Evolutionary conservation across 1,284 basidiomycete species (phyloP).

Genomic region (Boletellus sp.): DNA sequence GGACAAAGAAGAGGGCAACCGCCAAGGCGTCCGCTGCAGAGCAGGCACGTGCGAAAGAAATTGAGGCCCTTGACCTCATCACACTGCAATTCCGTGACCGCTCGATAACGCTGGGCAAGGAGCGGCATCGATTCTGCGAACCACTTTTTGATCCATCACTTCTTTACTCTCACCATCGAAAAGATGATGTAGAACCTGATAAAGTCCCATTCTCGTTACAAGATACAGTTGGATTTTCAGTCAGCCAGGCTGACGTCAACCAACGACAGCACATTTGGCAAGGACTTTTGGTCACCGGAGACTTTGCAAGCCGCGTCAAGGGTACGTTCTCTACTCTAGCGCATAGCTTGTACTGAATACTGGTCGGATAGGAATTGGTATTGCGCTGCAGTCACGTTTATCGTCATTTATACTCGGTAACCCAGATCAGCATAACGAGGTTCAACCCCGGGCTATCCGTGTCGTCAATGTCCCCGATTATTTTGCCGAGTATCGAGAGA

Average conservation of each 20-base stretch:
- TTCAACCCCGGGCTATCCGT: slow-evolving; percentile 67
- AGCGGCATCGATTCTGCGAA: slow-evolving; percentile 88
- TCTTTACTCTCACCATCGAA: slow-evolving; percentile 35
- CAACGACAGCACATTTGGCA: slow-evolving; percentile 76
- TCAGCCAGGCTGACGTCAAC: slow-evolving; percentile 57
- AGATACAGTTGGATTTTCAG: slow-evolving; percentile 58
- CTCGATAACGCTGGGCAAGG: slow-evolving; percentile 78
- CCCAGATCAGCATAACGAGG: slow-evolving; percentile 63
- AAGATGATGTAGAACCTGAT: slow-evolving; percentile 11
- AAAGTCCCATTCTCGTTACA: slow-evolving; percentile 51
- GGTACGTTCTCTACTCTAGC: slow-evolving; percentile 41
- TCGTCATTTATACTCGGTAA: slow-evolving; percentile 61
- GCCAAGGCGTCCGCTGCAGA: slow-evolving; percentile 77
- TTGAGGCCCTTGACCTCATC: slow-evolving; percentile 77
- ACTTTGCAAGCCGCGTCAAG: slow-evolving; percentile 72
- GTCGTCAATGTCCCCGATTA: slow-evolving; percentile 84
- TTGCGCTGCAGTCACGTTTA: slow-evolving; percentile 75
- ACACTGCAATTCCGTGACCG: slow-evolving; percentile 70
- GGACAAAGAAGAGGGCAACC: slow-evolving; percentile 72
- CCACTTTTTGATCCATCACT: slow-evolving; percentile 78
- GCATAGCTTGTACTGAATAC: not conserved
- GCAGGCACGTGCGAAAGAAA: slow-evolving; percentile 73
- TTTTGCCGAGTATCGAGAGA: slow-evolving; percentile 87
- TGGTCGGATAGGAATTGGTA: slow-evolving; percentile 50
- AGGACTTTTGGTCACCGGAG: slow-evolving; percentile 81